Conservation (phyloP, 139 green algal species). For the Chlorella vulgaris region DNA sequence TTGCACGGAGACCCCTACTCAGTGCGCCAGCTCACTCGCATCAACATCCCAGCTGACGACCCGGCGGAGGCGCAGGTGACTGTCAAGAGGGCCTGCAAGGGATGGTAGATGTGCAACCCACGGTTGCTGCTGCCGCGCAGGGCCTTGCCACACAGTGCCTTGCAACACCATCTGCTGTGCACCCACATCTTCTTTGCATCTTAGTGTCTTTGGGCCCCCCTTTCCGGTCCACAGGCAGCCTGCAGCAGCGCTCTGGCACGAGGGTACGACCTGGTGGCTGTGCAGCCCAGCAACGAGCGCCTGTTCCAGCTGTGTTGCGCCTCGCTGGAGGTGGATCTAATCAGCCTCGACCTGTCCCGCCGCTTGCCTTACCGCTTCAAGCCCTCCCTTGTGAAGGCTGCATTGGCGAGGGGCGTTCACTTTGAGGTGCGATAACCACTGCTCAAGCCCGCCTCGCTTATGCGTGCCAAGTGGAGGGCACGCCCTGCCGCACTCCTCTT, state of each 20-base stretch:
- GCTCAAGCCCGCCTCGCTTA: background rate
- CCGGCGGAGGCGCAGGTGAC: conserved; percentile 28
- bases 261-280: conserved; percentile 68
- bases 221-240: conserved; percentile 18
- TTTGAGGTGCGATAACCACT: conserved; percentile 57
- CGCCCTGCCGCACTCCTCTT: no score
- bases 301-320: conserved; percentile 56
- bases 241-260: conserved; percentile 22
- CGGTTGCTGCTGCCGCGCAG: background rate
- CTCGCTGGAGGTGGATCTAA: conserved; percentile 67
- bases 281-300: conserved; percentile 59
- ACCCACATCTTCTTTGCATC: no score
- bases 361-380: conserved; percentile 56
- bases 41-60: conserved; percentile 53
- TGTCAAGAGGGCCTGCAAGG: no score
- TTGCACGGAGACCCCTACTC: conserved; percentile 19
- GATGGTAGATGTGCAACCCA: no score
- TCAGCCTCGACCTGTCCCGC: conserved; percentile 57
- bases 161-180: background rate
- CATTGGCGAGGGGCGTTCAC: conserved; percentile 58
- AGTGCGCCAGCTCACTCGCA: conserved; percentile 52
- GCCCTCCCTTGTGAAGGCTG: conserved; percentile 41
- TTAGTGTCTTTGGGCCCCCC: background rate
- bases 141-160: background rate
- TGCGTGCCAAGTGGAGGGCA: no score